Evolutionary conservation across 1,139 yeast species (phyloP).

Genomic region (Kazachstania sp.): DNA sequence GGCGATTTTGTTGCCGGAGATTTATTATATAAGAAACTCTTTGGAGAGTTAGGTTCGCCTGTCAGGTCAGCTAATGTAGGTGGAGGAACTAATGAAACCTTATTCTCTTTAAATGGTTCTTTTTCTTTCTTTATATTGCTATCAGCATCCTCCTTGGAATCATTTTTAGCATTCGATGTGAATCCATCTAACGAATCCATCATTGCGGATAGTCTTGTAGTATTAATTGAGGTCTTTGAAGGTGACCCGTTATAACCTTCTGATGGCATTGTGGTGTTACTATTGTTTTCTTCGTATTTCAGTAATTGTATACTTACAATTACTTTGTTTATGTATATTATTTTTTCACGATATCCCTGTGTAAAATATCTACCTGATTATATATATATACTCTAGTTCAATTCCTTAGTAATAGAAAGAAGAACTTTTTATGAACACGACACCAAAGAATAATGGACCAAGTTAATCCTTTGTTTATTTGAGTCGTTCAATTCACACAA

Average conservation of each 20-base stretch:
- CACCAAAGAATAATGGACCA: too few relatives aligned
- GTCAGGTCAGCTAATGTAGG: not conserved
- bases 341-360: too few relatives aligned
- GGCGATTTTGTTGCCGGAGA: not conserved
- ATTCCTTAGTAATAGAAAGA: too few relatives aligned
- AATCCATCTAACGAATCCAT: constrained; percentile 20
- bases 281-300: not conserved
- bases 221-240: constrained; percentile 15
- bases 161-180: not conserved
- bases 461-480: too few relatives aligned
- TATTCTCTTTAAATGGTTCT: constrained; percentile 2
- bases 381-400: too few relatives aligned
- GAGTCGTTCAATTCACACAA: too few relatives aligned
- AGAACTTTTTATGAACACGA: too few relatives aligned
- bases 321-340: too few relatives aligned
- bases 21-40: not conserved
- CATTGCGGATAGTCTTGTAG: constrained; percentile 27
- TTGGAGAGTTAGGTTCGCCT: not conserved
- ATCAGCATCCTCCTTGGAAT: not conserved
- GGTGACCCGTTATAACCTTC: constrained; percentile 6
- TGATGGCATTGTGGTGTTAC: not conserved
- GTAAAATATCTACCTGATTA: too few relatives aligned
- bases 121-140: not conserved
- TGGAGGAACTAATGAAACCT: constrained; percentile 2
- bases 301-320: not conserved